Conservation (phyloP, 23 red algal species). For the Gracilaria gracilis region DNA sequence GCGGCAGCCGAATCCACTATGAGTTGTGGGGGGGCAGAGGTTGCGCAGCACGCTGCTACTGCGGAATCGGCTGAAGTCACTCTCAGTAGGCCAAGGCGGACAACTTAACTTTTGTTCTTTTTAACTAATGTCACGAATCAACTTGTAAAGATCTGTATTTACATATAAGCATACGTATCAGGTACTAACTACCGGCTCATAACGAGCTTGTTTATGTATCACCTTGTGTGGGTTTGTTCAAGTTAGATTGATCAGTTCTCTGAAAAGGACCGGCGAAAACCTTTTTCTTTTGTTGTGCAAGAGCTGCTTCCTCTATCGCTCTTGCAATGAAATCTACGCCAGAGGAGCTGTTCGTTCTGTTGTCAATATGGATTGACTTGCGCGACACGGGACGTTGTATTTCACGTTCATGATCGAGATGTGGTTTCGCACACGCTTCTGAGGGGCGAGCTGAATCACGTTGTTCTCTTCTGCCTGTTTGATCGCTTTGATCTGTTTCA, state of each 20-base stretch:
- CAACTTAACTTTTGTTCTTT: slow-evolving; percentile 7
- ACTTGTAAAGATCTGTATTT: slow-evolving; percentile 31
- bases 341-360: background rate
- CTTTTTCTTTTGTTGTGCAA: slow-evolving; percentile 37
- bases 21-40: slow-evolving; percentile 66
- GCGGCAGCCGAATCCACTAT: slow-evolving; percentile 70
- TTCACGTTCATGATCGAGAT: background rate
- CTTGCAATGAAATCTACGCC: slow-evolving; percentile 64
- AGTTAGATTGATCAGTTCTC: background rate
- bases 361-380: background rate
- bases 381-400: background rate
- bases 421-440: background rate
- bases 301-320: slow-evolving; percentile 62
- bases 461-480: background rate
- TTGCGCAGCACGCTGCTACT: slow-evolving; percentile 59
- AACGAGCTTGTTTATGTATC: background rate
- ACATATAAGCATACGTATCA: slow-evolving; percentile 10
- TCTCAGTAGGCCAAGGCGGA: background rate
- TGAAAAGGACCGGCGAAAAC: slow-evolving; percentile 18
- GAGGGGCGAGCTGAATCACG: background rate
- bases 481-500: background rate
- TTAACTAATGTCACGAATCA: slow-evolving; percentile 29
- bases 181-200: background rate
- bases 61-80: slow-evolving; percentile 56
- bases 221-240: background rate